Percentiles rank a stretch among this genome's conserved stretches.
Conservation (phyloP, 2,329 filamentous ascomycete genomes). For the Dothistroma septosporum region DNA sequence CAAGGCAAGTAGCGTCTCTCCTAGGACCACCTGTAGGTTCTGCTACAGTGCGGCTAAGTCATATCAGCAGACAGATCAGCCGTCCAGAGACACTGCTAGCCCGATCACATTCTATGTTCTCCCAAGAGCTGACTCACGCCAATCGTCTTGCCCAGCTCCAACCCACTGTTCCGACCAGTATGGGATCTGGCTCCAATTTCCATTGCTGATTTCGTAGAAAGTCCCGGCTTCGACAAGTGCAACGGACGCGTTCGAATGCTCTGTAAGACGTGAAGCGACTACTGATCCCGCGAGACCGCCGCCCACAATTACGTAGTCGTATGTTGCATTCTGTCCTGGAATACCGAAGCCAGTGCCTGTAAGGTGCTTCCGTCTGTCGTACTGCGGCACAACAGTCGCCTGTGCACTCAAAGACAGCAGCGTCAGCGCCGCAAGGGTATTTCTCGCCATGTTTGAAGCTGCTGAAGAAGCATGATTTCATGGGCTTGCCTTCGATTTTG, state of each 20-base stretch:
- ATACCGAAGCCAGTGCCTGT: conserved; percentile 21
- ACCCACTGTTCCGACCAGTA: conserved; percentile 23
- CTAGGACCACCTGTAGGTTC: no score
- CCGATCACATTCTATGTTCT: no score
- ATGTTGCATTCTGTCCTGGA: conserved; percentile 19
- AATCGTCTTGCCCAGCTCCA: conserved; percentile 10
- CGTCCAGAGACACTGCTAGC: no score
- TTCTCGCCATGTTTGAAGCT: not conserved
- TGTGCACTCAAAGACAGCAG: conserved; percentile 2
- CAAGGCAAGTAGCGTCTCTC: no score
- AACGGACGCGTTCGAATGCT: conserved; percentile 23
- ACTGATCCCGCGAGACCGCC: conserved; percentile 29
- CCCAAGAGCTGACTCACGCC: no score
- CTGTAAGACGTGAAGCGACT: conserved; percentile 24
- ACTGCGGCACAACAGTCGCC: conserved; percentile 9
- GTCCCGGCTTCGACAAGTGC: conserved; percentile 32
- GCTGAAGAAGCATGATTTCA: not conserved
- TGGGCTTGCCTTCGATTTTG: not conserved
- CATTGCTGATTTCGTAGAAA: conserved; percentile 32
- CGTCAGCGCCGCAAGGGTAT: not conserved
- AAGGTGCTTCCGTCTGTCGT: conserved; percentile 1
- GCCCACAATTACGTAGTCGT: conserved; percentile 28
- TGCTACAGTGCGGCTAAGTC: no score
- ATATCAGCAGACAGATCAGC: no score
- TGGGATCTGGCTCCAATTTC: conserved; percentile 30